Evolutionary conservation across 768 basidiomycete genomes (phyloP).

Genomic region (Fibroporia radiculosa): DNA sequence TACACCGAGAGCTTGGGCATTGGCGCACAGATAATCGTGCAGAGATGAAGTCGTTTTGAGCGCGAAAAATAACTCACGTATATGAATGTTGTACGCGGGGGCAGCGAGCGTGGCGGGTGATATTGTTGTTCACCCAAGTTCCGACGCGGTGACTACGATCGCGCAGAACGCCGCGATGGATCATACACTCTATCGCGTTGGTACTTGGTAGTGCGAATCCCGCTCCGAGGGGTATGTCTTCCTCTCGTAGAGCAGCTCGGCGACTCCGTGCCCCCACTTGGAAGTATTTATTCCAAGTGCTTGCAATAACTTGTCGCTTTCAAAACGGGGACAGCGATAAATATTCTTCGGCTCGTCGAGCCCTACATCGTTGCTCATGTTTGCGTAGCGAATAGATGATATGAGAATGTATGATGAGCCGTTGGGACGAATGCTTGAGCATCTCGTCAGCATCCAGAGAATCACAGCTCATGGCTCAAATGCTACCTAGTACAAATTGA

Average conservation of each 20-base stretch:
- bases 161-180: neutral
- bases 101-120: slow-evolving; percentile 5
- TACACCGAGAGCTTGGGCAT: slow-evolving; percentile 10
- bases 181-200: neutral
- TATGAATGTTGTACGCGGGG: neutral
- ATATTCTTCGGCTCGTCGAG: slow-evolving; percentile 5
- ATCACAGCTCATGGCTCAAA: neutral
- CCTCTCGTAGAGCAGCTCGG: slow-evolving; percentile 22
- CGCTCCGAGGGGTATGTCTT: neutral
- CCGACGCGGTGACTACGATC: slow-evolving; percentile 7
- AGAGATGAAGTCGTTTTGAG: slow-evolving; percentile 6
- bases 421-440: slow-evolving; percentile 16
- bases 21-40: slow-evolving; percentile 2
- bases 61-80: slow-evolving; percentile 14
- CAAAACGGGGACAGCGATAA: slow-evolving; percentile 19
- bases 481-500: slow-evolving; percentile 12
- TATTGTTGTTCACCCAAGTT: neutral
- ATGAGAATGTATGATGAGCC: slow-evolving; percentile 21
- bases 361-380: neutral
- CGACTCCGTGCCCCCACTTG: slow-evolving; percentile 35
- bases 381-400: neutral
- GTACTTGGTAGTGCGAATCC: neutral
- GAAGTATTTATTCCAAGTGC: slow-evolving; percentile 34
- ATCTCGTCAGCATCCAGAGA: neutral
- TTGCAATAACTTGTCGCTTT: slow-evolving; percentile 31